These are phyloP conservation scores for Trametes gibbosa DNA, from an alignment of 768 basidiomycete genomes.

Conservation along the genomic window DNA sequence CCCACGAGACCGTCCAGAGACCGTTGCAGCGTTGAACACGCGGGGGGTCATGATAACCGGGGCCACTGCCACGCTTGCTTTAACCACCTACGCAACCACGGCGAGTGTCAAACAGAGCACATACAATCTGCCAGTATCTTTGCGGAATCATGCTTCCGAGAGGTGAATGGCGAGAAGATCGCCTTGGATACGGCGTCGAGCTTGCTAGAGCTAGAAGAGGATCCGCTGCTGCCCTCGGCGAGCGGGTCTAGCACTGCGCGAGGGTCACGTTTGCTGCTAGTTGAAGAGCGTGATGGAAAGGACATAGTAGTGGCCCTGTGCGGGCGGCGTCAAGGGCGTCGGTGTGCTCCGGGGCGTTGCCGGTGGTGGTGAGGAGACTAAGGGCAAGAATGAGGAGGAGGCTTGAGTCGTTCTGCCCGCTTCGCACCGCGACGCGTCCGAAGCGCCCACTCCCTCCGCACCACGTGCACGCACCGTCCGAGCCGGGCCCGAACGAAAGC, in stretches of 20 bases:
- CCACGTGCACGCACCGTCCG: slow-evolving; percentile 17
- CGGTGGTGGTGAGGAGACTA: neutral
- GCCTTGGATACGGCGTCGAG: slow-evolving; percentile 67
- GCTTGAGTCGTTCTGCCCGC: slow-evolving; percentile 7
- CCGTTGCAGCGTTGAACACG: slow-evolving; percentile 72
- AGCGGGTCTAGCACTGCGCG: slow-evolving; percentile 40
- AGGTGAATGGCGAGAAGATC: slow-evolving; percentile 64
- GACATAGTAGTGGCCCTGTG: too few species aligned
- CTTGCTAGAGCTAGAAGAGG: slow-evolving; percentile 34
- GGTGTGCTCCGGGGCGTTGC: slow-evolving; percentile 8
- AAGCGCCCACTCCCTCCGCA: slow-evolving; percentile 8
- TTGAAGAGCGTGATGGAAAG: too few species aligned
- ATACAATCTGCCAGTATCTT: slow-evolving; percentile 74
- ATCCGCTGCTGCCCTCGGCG: slow-evolving; percentile 14
- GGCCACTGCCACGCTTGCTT: slow-evolving; percentile 52
- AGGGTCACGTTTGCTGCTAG: slow-evolving; percentile 36
- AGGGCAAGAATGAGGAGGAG: neutral
- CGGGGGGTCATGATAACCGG: slow-evolving; percentile 89
- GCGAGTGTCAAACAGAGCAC: slow-evolving; percentile 25
- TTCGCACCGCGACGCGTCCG: slow-evolving; percentile 19
- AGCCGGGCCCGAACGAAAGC: neutral
- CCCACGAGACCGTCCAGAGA: slow-evolving; percentile 47
- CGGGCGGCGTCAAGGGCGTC: slow-evolving; percentile 23
- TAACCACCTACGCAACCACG: neutral
- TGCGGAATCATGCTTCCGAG: slow-evolving; percentile 64